Evolutionary conservation across 2,329 filamentous ascomycete genomes (phyloP).

Genomic region (Calonectria fujianensis): DNA sequence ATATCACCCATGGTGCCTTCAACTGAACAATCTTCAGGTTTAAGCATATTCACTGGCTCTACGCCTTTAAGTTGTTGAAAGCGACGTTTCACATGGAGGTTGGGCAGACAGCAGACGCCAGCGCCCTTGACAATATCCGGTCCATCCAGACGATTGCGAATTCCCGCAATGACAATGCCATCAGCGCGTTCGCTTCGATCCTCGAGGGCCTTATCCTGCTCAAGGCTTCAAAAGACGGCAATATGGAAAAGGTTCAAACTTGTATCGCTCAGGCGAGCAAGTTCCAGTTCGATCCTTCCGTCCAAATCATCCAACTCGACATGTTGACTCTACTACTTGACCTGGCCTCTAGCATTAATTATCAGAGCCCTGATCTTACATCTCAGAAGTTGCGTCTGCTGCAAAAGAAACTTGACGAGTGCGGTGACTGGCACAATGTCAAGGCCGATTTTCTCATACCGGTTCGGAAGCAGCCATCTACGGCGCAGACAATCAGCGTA

Average conservation of each 20-base stretch:
- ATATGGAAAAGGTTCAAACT: slow-evolving; percentile 81
- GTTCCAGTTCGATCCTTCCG: slow-evolving; percentile 79
- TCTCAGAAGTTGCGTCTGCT: slow-evolving; percentile 77
- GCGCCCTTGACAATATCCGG: slow-evolving; percentile 81
- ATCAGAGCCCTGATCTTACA: slow-evolving; percentile 75
- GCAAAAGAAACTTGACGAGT: slow-evolving; percentile 77
- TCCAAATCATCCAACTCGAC: slow-evolving; percentile 78
- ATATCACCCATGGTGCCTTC: not conserved
- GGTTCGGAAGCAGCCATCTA: slow-evolving; percentile 70
- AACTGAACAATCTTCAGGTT: slow-evolving; percentile 65
- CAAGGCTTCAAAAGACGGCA: slow-evolving; percentile 77
- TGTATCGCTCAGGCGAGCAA: slow-evolving; percentile 85
- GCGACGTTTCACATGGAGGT: slow-evolving; percentile 80
- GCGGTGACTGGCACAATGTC: slow-evolving; percentile 69
- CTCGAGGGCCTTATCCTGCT: slow-evolving; percentile 83
- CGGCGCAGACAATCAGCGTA: slow-evolving; percentile 71
- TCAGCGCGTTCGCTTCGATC: slow-evolving; percentile 79
- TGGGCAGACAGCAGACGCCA: slow-evolving; percentile 75
- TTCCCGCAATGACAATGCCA: slow-evolving; percentile 76
- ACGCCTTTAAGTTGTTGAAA: slow-evolving; percentile 85
- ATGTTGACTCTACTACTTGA: slow-evolving; percentile 81
- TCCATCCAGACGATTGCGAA: slow-evolving; percentile 77
- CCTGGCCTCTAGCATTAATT: slow-evolving; percentile 80
- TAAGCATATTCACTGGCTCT: slow-evolving; percentile 83
- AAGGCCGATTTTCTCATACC: slow-evolving; percentile 73